These are phyloP conservation scores for Allium fistulosum DNA, from an alignment of 106 monocot species.

Conservation along the genomic window DNA sequence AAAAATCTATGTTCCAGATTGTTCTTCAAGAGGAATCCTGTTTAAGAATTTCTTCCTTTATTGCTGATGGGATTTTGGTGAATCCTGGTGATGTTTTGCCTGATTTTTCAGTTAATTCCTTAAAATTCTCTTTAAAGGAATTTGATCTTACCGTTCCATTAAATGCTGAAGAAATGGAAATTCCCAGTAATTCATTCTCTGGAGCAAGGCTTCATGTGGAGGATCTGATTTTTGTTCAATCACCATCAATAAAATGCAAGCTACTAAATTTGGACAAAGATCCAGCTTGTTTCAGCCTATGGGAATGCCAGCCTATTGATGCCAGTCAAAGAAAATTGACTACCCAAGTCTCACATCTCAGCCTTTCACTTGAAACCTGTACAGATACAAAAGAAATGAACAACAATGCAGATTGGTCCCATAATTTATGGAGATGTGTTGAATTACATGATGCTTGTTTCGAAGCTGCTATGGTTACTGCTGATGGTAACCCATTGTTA, in stretches of 20 bases:
- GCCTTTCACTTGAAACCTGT: constrained; percentile 72
- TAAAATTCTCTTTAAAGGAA: constrained; percentile 60
- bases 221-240: constrained; percentile 54
- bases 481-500: constrained; percentile 77
- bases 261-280: constrained; percentile 89
- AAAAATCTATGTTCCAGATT: constrained; percentile 40
- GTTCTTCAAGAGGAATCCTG: constrained; percentile 92
- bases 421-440: constrained; percentile 71
- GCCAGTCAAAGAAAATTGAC: constrained; percentile 86
- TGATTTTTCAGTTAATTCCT: constrained; percentile 74
- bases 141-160: constrained; percentile 86
- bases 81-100: constrained; percentile 64
- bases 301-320: constrained; percentile 89
- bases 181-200: constrained; percentile 42
- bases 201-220: constrained; percentile 91
- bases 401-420: constrained; percentile 16
- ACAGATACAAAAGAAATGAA: constrained; percentile 11
- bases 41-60: constrained; percentile 83
- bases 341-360: constrained; percentile 57
- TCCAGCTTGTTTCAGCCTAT: constrained; percentile 90
- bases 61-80: constrained; percentile 89
- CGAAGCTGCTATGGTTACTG: constrained; percentile 96
- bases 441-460: constrained; percentile 70
- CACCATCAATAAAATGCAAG: constrained; percentile 69
- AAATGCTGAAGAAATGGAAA: constrained; percentile 23